Percentiles rank a stretch among this genome's conserved stretches.
phyloP scores from a whole-genome alignment of 768 basidiomycete species.

The Tephrocybe rancida region DNA sequence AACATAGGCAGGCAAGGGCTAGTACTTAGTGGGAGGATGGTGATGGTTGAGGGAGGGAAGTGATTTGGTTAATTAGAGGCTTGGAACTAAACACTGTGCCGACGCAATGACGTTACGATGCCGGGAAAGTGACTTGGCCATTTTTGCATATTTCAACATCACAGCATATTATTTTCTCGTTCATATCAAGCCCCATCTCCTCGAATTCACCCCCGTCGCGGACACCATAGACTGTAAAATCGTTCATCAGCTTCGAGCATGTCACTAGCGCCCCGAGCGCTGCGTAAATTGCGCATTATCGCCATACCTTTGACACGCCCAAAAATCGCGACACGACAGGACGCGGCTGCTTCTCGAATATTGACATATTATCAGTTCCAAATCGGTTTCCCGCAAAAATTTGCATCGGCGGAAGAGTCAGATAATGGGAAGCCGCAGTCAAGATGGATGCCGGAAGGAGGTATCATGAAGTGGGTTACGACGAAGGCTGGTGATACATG shows the following conservation, averaged over 20 bases:
- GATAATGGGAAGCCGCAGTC: slow-evolving; percentile 29
- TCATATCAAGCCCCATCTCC: background rate
- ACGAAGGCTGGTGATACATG: slow-evolving; percentile 59
- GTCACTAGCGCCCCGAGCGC: slow-evolving; percentile 23
- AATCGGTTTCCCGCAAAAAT: slow-evolving; percentile 25
- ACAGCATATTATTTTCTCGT: no score
- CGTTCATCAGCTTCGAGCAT: slow-evolving; percentile 6
- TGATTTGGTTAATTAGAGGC: background rate
- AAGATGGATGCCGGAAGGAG: slow-evolving; percentile 40
- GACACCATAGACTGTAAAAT: background rate
- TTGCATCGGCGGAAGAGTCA: slow-evolving; percentile 1
- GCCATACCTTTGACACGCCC: slow-evolving; percentile 47
- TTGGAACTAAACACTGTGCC: slow-evolving; percentile 1
- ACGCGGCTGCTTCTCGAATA: slow-evolving; percentile 15
- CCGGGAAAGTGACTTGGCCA: background rate
- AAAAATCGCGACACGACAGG: slow-evolving; percentile 13
- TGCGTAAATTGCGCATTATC: slow-evolving; percentile 45
- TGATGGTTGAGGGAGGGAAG: background rate
- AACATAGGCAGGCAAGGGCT: background rate
- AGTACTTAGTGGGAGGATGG: background rate
- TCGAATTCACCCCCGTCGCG: background rate
- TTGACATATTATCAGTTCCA: slow-evolving; percentile 51
- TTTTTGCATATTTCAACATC: no score
- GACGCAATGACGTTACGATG: background rate
- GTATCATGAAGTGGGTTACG: slow-evolving; percentile 49